phyloP scores from a whole-genome alignment of 306 rosid genomes.

The Lagenaria siceraria region DNA sequence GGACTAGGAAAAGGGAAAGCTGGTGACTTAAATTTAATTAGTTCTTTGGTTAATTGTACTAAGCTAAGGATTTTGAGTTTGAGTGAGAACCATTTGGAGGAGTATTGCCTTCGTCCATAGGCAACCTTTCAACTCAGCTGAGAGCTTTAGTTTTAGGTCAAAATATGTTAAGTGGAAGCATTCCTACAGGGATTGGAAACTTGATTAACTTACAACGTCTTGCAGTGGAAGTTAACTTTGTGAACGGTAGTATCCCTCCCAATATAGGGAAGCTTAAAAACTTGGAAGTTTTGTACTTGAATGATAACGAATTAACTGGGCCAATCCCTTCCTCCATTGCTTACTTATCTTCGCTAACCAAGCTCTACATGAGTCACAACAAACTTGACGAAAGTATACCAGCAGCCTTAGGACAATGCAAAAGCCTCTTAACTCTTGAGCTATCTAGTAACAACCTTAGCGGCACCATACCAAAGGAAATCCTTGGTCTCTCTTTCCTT shows the following conservation, averaged over 20 bases:
- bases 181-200: neutral
- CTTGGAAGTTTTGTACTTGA: neutral
- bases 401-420: constrained; percentile 18
- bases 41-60: constrained; percentile 21
- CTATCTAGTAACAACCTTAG: constrained; percentile 12
- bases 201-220: neutral
- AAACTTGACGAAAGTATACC: constrained; percentile 16
- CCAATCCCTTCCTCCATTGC: constrained; percentile 15
- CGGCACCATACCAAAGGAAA: constrained; percentile 20
- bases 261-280: neutral
- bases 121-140: constrained; percentile 13
- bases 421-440: neutral
- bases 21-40: constrained; percentile 12
- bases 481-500: constrained; percentile 13
- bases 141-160: neutral
- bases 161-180: neutral
- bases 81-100: neutral
- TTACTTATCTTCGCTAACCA: constrained; percentile 16
- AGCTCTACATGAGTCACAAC: constrained; percentile 5
- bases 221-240: neutral
- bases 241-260: neutral
- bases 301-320: neutral
- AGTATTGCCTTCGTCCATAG: constrained; percentile 7
- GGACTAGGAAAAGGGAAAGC: constrained; percentile 17
- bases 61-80: neutral